Evolutionary conservation across 2,329 filamentous ascomycete genomes (phyloP).

Genomic region (Phyllosticta paracitricarpa): DNA sequence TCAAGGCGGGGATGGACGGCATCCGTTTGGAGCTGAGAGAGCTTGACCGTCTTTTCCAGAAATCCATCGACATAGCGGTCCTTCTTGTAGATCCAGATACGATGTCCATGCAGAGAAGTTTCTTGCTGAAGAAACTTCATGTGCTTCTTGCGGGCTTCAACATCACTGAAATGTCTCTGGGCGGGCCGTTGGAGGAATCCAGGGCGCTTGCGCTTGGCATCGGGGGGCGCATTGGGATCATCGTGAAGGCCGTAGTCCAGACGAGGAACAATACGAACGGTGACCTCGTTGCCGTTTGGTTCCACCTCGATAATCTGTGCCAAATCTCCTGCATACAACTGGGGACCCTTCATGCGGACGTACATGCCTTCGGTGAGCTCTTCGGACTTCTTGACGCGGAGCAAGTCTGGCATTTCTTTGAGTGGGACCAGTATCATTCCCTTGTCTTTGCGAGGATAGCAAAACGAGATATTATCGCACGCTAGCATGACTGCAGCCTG

Average conservation of each 20-base stretch:
- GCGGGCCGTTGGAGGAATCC: slow-evolving; percentile 54
- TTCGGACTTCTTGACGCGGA: slow-evolving; percentile 71
- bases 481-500: slow-evolving; percentile 78
- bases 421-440: slow-evolving; percentile 86
- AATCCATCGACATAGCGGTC: slow-evolving; percentile 92
- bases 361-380: slow-evolving; percentile 84
- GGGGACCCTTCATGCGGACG: slow-evolving; percentile 72
- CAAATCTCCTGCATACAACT: slow-evolving; percentile 79
- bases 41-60: slow-evolving; percentile 85
- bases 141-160: slow-evolving; percentile 83
- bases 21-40: slow-evolving; percentile 73
- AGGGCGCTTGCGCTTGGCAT: slow-evolving; percentile 68
- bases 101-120: slow-evolving; percentile 50
- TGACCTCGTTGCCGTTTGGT: slow-evolving; percentile 81
- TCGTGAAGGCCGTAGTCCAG: slow-evolving; percentile 87
- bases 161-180: slow-evolving; percentile 83
- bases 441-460: slow-evolving; percentile 64
- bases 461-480: slow-evolving; percentile 74
- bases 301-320: slow-evolving; percentile 89
- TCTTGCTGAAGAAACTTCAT: slow-evolving; percentile 49
- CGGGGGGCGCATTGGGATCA: slow-evolving; percentile 45
- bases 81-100: slow-evolving; percentile 66
- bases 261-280: slow-evolving; percentile 78
- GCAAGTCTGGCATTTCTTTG: slow-evolving; percentile 95
- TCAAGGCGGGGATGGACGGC: slow-evolving; percentile 90